Evolutionary conservation across 2,329 filamentous ascomycete species (phyloP).

Genomic region (Neofusicoccum sp.): DNA sequence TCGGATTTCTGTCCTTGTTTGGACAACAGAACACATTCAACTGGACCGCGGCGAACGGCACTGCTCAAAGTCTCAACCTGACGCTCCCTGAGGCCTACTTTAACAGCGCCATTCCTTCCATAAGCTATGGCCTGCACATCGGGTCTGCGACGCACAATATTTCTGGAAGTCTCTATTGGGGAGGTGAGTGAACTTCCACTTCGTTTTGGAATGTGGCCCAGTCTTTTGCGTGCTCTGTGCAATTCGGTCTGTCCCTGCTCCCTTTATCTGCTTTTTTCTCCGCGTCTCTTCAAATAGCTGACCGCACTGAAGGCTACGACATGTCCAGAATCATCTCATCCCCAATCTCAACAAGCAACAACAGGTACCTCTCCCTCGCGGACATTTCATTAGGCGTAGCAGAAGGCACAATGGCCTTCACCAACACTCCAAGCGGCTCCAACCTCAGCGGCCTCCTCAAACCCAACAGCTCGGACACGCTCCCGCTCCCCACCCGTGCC

Average conservation of each 20-base stretch:
- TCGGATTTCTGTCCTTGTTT: background rate
- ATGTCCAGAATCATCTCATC: conserved; percentile 29
- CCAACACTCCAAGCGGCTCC: conserved; percentile 11
- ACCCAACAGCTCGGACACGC: background rate
- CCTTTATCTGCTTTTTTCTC: too few species aligned
- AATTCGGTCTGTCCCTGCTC: too few species aligned
- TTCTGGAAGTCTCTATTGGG: conserved; percentile 31
- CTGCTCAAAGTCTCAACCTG: background rate
- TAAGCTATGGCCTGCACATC: conserved; percentile 34
- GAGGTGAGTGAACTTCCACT: conserved; percentile 6
- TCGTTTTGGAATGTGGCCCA: too few species aligned
- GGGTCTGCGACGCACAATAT: conserved; percentile 31
- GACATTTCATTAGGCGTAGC: conserved; percentile 45
- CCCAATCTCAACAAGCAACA: conserved; percentile 23
- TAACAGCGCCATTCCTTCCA: conserved; percentile 23
- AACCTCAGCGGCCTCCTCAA: background rate
- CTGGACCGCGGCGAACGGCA: background rate
- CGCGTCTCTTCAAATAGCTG: too few species aligned
- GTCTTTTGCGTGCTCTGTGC: too few species aligned
- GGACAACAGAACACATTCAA: background rate
- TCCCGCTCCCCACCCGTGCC: conserved; percentile 12
- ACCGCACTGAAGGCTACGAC: conserved; percentile 30
- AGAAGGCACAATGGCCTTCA: conserved; percentile 37
- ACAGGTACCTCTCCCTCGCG: conserved; percentile 27
- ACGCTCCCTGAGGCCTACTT: background rate